phyloP scores from a whole-genome alignment of 2,329 filamentous ascomycete genomes.

The Aureobasidium sp. region DNA sequence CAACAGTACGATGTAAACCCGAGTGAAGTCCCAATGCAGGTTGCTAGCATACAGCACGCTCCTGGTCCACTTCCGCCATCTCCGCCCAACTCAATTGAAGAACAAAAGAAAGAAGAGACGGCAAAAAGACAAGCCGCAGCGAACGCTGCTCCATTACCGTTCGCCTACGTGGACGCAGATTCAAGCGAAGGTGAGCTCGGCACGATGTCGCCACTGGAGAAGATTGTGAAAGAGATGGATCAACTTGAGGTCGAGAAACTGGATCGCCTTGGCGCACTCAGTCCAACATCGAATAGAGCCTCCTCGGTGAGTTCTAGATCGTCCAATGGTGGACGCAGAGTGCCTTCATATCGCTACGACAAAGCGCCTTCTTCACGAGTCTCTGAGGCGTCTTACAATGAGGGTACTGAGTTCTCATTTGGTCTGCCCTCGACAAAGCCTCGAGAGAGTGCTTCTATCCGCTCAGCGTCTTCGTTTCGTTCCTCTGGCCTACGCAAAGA shows the following conservation, averaged over 20 bases:
- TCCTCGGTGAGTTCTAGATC: slow-evolving; percentile 55
- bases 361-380: slow-evolving; percentile 33
- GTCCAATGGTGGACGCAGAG: slow-evolving; percentile 41
- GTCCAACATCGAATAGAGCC: slow-evolving; percentile 59
- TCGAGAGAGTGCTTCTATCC: slow-evolving; percentile 36
- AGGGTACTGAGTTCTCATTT: slow-evolving; percentile 34
- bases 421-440: slow-evolving; percentile 25
- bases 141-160: slow-evolving; percentile 29
- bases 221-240: slow-evolving; percentile 65
- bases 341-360: slow-evolving; percentile 40
- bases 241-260: slow-evolving; percentile 52
- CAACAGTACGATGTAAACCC: slow-evolving; percentile 95
- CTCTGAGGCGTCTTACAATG: slow-evolving; percentile 26
- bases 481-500: slow-evolving; percentile 75
- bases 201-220: slow-evolving; percentile 62
- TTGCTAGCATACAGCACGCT: slow-evolving; percentile 80
- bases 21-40: slow-evolving; percentile 58
- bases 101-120: slow-evolving; percentile 46
- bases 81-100: slow-evolving; percentile 73
- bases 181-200: slow-evolving; percentile 63
- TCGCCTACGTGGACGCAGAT: slow-evolving; percentile 47
- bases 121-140: slow-evolving; percentile 19
- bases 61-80: slow-evolving; percentile 72
- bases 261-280: slow-evolving; percentile 59
- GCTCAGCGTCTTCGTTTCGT: slow-evolving; percentile 45